phyloP scores from a whole-genome alignment of 2,329 filamentous ascomycete species.

The Trichoderma brevicompactum region DNA sequence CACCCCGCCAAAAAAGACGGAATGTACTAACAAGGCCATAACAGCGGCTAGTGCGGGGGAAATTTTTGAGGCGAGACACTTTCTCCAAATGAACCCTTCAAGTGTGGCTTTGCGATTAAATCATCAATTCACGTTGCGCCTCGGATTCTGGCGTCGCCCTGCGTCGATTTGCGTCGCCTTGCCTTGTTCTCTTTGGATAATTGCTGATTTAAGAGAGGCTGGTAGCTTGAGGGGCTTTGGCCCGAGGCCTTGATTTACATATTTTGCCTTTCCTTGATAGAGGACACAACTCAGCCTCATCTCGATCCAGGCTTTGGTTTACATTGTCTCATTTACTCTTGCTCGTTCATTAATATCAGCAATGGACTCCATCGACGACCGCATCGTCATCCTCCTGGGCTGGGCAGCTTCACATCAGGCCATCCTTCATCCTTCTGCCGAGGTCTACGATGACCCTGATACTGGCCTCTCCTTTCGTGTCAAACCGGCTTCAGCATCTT shows the following conservation, averaged over 20 bases:
- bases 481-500: constrained; percentile 38
- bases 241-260: not conserved
- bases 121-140: no score
- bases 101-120: no score
- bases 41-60: constrained; percentile 17
- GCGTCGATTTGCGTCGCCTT: not conserved
- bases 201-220: not conserved
- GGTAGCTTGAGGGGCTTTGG: no score
- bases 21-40: not conserved
- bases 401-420: constrained; percentile 57
- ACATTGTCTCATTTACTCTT: not conserved
- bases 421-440: constrained; percentile 54
- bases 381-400: constrained; percentile 45
- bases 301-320: no score
- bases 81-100: no score
- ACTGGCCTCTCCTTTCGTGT: constrained; percentile 62
- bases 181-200: not conserved
- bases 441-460: constrained; percentile 55
- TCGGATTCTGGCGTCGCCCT: not conserved
- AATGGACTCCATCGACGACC: constrained; percentile 28
- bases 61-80: not conserved
- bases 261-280: not conserved
- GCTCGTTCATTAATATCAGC: not conserved
- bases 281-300: no score
- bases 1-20: not conserved